Evolutionary conservation across 495 filamentous ascomycete species (phyloP).

Genomic region (Podospora pseudopauciseta): DNA sequence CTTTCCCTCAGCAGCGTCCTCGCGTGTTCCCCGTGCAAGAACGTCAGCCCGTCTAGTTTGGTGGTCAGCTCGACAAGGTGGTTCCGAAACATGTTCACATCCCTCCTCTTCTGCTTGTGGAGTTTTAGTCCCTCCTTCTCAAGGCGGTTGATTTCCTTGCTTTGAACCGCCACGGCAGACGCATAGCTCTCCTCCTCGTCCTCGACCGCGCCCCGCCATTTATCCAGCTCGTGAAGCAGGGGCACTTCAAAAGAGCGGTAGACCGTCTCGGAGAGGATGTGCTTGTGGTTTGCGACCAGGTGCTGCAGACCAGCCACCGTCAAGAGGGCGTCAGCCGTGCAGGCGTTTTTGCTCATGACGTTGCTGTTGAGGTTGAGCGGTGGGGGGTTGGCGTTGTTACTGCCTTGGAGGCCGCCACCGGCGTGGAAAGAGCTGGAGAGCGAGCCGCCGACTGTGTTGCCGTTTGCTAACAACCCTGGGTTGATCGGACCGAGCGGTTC

Average conservation of each 20-base stretch:
- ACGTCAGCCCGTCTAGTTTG: constrained; percentile 59
- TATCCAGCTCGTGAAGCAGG: constrained; percentile 60
- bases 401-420: constrained; percentile 23
- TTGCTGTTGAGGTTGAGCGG: constrained; percentile 15
- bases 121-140: constrained; percentile 60
- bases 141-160: constrained; percentile 53
- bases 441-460: background rate
- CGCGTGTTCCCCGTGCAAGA: constrained; percentile 55
- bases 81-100: constrained; percentile 49
- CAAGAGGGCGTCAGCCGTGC: constrained; percentile 58
- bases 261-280: constrained; percentile 60
- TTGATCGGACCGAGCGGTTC: constrained; percentile 34
- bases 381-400: background rate
- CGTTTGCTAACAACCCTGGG: background rate
- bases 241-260: constrained; percentile 63
- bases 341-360: constrained; percentile 40
- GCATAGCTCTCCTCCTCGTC: constrained; percentile 59
- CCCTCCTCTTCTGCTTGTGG: constrained; percentile 51
- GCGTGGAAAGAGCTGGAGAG: constrained; percentile 18
- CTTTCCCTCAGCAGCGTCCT: constrained; percentile 51
- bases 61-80: constrained; percentile 56
- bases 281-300: constrained; percentile 61
- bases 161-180: constrained; percentile 45
- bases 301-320: constrained; percentile 60
- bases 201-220: constrained; percentile 53